Conservation (phyloP, 805 yeast species). For the Jamesozyma piceae region DNA sequence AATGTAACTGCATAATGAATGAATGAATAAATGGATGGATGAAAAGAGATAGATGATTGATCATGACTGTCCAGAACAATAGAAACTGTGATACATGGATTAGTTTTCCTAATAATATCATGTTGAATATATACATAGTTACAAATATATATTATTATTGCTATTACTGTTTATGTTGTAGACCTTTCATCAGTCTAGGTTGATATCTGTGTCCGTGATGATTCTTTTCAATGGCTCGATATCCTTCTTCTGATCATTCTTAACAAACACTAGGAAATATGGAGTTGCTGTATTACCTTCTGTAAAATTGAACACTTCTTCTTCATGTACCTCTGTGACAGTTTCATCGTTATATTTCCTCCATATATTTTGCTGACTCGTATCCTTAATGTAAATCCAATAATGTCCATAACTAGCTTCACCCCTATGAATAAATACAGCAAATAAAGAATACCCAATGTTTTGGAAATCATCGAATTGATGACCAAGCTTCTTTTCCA, state of each 20-base stretch:
- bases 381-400: slow-evolving; percentile 88
- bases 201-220: slow-evolving; percentile 8
- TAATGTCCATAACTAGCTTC: slow-evolving; percentile 95
- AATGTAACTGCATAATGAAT: too few species aligned
- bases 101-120: too few species aligned
- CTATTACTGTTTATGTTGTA: too few species aligned
- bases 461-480: slow-evolving; percentile 56
- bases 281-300: slow-evolving; percentile 85
- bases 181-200: background rate
- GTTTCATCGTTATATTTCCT: slow-evolving; percentile 90
- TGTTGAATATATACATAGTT: too few species aligned
- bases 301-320: slow-evolving; percentile 57
- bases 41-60: too few species aligned
- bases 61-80: too few species aligned
- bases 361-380: slow-evolving; percentile 48
- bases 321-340: slow-evolving; percentile 67
- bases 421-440: slow-evolving; percentile 90
- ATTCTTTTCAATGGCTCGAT: slow-evolving; percentile 60
- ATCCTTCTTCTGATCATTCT: slow-evolving; percentile 45
- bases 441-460: slow-evolving; percentile 75
- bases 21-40: too few species aligned
- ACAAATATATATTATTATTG: too few species aligned
- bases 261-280: slow-evolving; percentile 77
- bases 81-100: too few species aligned
- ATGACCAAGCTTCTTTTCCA: slow-evolving; percentile 42